Base-by-base conservation (phyloP, 345 rosid species). In the Moringa oleifera region DNA sequence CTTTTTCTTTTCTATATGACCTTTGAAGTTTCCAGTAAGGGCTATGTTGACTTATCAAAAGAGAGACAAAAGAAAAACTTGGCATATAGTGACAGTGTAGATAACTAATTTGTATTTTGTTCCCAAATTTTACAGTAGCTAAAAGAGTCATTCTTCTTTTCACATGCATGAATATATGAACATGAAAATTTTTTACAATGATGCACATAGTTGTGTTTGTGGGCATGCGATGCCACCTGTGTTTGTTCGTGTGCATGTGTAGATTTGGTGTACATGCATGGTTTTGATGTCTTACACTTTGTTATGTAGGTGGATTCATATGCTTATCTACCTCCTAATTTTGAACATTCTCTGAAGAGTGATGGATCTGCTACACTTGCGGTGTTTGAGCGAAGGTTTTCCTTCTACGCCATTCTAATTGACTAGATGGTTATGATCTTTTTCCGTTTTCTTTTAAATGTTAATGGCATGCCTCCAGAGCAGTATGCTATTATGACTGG, bases 321-420 rank as follows among this genome's bases (percentile, higher is more conserved):
- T 74, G 95, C 92, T 64, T 94, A 90, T 77, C 70, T 90, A 25
- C 95, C 99, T 69, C 85, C 95, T 53, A 82, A 83, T 68, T 80
- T 80, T 61, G 64, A 78, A 37, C 95, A 88, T 76, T 80, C 73
- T 59, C 61, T 94, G 65, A 73, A 71, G 47, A 75, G 85, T 51
- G 83, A 62, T 58, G 69, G 71, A 66, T 71, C 86, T 25, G 87
- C 97, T 59, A 88, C 95, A 63, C 81, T 94, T 53, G 79, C 57
- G 67, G 73, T 88, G 63, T 74, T 90, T 51, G 96, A 94, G 70
- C 68, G 86, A 67, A 81, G 95, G 99, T 94, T 53, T 46, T 72
- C 25, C 28, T 20, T 55, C 25, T 17, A 11, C 23, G 46, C 33
- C 70, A 51, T 54, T 33, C 20, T 47, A 47, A 47, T 58, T 25